Evolutionary conservation across 768 basidiomycete genomes (phyloP), one percentile per base, ranked within the genome.

Genomic region (Phallus indusiatus): DNA sequence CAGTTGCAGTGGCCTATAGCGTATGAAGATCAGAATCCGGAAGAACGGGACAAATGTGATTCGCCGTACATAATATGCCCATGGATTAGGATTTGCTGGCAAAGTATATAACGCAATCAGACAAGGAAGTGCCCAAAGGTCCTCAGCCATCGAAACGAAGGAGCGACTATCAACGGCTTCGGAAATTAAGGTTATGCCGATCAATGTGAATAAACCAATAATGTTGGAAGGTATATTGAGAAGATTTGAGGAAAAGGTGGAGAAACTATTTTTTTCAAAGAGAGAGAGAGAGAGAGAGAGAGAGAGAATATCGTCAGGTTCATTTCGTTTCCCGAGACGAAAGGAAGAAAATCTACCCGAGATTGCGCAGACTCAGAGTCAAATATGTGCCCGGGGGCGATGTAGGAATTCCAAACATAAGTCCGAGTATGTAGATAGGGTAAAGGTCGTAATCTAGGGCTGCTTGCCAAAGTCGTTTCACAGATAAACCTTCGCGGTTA

Each of bases 371-470:
- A 24, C 79, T 76, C 9, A 86, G 72, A 0, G 84, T 83, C 21
- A 86, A 76, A 64, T 87, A 87, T 0, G 75, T 74, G 1, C 67
- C 63, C 1, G 82, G 82, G 18, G 81, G 76, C 10, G 65, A 42
- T 47, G 71, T 67, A 12, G 83, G 78, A 60, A 82, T 78, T 20
- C 76, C 74, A 56, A 81, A 83, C 70, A 79, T 70, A 1, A 84
- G 67, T 1, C 81, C 80, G 9, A 83, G 68, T 28, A 82, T 73
- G 65, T 87, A 86, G 20, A 86, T 52, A 0, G 84, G 84, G 83
- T 84, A 86, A 10, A 85, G 68, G 64, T 84, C 83, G 57, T 79
- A 85, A 65, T 86, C 84, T 37, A 75, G 76, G 7, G 83, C 54
- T 0, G 82, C 80, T 7, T 68, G 70, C 78, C 80, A 84, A 4